Percentiles rank a stretch among this genome's conserved stretches.
phyloP scores from a whole-genome alignment of 176 grass and related monocot genomes.

The Chloris gayana region DNA sequence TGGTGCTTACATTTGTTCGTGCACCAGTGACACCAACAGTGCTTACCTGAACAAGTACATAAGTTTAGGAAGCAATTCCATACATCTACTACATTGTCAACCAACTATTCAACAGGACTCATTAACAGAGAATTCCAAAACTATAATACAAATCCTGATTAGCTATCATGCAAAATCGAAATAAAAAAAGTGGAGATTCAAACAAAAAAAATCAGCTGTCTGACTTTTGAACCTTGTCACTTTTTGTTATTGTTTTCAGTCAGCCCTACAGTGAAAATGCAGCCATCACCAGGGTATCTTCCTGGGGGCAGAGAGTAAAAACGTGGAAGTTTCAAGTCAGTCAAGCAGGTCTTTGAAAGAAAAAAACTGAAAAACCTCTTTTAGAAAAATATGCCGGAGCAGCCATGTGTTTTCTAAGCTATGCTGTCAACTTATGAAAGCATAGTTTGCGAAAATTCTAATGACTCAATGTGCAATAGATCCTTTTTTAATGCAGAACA shows the following conservation, averaged over 20 bases:
- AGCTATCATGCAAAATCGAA: slow-evolving; percentile 2
- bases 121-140: background rate
- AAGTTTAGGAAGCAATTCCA: slow-evolving; percentile 17
- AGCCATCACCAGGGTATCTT: background rate
- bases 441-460: background rate
- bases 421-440: background rate
- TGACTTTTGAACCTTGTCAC: slow-evolving; percentile 6
- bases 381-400: background rate
- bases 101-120: background rate
- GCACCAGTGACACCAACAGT: slow-evolving; percentile 93
- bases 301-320: background rate
- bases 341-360: background rate
- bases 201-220: background rate
- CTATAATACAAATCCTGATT: background rate
- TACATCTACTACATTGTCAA: slow-evolving; percentile 18
- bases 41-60: slow-evolving; percentile 67
- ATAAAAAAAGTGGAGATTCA: background rate
- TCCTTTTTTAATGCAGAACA: background rate
- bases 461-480: background rate
- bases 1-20: slow-evolving; percentile 64
- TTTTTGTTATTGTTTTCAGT: slow-evolving; percentile 24
- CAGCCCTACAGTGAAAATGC: background rate
- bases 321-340: background rate
- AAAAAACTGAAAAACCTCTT: background rate
- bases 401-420: background rate